Evolutionary conservation across 352 stramenopile species (phyloP).

Genomic region (Phytophthora lateralis): DNA sequence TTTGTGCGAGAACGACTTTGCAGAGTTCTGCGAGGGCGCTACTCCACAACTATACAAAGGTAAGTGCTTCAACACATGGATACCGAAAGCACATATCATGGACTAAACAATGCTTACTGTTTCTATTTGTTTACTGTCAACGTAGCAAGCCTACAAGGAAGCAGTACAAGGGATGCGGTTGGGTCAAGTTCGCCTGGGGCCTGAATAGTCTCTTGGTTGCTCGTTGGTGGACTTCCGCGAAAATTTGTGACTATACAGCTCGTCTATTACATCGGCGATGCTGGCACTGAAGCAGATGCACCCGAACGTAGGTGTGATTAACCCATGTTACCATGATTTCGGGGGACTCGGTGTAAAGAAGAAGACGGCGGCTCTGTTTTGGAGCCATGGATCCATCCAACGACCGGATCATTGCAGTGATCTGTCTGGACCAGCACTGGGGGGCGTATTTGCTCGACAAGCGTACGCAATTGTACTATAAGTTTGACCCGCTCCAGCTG

Average conservation of each 20-base stretch:
- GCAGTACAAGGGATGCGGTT: background rate
- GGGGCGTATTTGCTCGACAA: too few species aligned
- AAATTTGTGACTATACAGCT: background rate
- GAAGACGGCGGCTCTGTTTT: too few species aligned
- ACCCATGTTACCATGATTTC: too few species aligned
- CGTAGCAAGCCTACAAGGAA: conserved; percentile 4
- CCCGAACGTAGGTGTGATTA: background rate
- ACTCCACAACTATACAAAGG: conserved; percentile 6
- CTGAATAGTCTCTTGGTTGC: background rate
- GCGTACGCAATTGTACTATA: too few species aligned
- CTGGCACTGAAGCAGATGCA: background rate
- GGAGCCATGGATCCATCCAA: too few species aligned
- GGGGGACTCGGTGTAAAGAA: too few species aligned
- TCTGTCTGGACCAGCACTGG: too few species aligned
- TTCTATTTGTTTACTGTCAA: background rate
- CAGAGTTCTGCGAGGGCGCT: too few species aligned
- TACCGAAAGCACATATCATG: too few species aligned
- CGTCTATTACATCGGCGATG: background rate
- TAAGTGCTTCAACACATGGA: background rate
- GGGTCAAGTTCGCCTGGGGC: background rate
- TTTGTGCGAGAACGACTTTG: too few species aligned
- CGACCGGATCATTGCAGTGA: too few species aligned
- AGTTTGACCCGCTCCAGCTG: too few species aligned
- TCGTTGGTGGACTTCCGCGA: background rate
- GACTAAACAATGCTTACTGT: background rate